Evolutionary conservation across 2,329 filamentous ascomycete genomes (phyloP), one percentile per base, ranked within the genome.

Genomic region (Drechslera avenae): DNA sequence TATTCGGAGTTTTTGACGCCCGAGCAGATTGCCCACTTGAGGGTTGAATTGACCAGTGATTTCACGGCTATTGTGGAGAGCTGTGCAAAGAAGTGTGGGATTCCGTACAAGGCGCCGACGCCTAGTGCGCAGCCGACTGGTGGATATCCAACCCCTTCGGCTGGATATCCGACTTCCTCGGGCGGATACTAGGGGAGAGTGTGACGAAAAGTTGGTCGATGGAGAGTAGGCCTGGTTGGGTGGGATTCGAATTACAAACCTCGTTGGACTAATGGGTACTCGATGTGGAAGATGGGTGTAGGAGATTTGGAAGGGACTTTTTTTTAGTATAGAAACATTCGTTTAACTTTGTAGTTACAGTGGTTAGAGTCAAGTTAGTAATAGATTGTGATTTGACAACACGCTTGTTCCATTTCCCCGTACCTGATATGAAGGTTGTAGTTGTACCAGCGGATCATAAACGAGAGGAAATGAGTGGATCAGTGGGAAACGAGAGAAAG

Each of bases 61-160:
- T 62, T 62, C 16, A 57, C 59, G 5, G 45, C 36, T 4, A 56
- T 58, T 36, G 50, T 61, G 13, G 45, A 60, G 52, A 54, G 46
- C 36, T 63, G 60, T 39, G 60, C 56, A 10, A 60, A 57, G 56
- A 62, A 39, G 46, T 63, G 60, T 32, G 56, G 56, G 7, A 63
- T 63, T 40, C 53, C 60, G 9, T 57, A 46, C 2, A 17, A 49
- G 41, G 2, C 37, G 4, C 34, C 39, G 47, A 9, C 23, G 28
- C 5, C 31, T n/a, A 21, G 18, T 23, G 34, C 0, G 12, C 4
- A 17, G 21, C 21, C 21, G 21, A 23, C 21, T 23, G 21, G 21
- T 5, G 21, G 21, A 8, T 23, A 23, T 33, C 14, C n/a, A 2
- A 23, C 44, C n/a, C 12, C 9, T 6, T 14, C 14, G 33, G 40